These are phyloP conservation scores for Blumeria graminis DNA, from an alignment of 2,329 filamentous ascomycete genomes.

Conservation along the genomic window DNA sequence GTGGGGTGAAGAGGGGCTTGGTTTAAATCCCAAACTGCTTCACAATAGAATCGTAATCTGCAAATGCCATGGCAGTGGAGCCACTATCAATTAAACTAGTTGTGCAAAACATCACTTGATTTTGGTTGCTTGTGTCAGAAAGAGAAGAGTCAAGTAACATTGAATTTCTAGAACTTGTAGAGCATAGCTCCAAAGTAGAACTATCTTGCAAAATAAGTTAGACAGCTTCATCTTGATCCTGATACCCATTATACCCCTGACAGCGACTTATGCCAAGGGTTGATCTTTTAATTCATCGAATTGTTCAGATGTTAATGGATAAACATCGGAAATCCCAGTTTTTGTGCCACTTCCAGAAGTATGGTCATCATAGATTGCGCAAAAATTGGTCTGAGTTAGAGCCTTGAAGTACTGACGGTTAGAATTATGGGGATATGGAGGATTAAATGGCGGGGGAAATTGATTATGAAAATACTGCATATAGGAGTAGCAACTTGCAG, in stretches of 20 bases:
- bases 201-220: neutral
- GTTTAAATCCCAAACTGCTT: neutral
- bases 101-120: neutral
- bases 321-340: neutral
- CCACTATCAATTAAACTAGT: neutral
- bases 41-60: neutral
- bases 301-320: neutral
- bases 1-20: neutral
- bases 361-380: neutral
- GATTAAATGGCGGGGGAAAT: neutral
- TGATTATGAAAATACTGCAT: neutral
- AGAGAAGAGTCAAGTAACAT: too few species aligned
- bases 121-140: too few species aligned
- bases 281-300: neutral
- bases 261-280: neutral
- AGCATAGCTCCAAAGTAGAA: neutral
- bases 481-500: neutral
- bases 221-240: neutral
- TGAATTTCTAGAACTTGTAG: neutral
- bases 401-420: neutral
- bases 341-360: neutral
- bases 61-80: neutral
- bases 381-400: neutral
- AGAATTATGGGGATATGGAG: neutral
- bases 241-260: neutral